Evolutionary conservation across 352 stramenopile species (phyloP), one percentile per base, ranked within the genome.

Genomic region (Pythium pectinolyticum): DNA sequence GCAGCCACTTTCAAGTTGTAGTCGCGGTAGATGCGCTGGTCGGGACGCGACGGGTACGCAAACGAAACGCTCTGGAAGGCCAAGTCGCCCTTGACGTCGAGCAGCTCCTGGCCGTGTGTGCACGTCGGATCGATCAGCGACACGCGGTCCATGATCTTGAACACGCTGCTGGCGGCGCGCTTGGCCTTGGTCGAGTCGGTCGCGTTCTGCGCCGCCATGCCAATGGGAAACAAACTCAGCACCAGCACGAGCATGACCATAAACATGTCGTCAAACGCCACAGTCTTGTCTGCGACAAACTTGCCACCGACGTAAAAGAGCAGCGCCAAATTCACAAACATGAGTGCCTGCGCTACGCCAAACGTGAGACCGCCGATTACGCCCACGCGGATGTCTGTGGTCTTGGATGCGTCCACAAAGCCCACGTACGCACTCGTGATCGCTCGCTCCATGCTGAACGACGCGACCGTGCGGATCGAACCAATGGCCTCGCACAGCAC

Each of bases 61-160:
- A 99, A 98, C 8, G 49, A 58, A 17, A 99, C 78, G 51, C 94
- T 61, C 12, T 86, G 55, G 60, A 99, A 97, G 15, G 75, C 35
- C 55, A 97, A 73, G 27, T 82, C 69, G 12, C 95, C 92, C 1
- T 73, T 35, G 2, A 88, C 57, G 2, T 35, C 43, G 0, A 56
- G 35, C 2, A 81, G 50, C 12, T 63, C 67, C 2, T 25, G 28
- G 2, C 73, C 73, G 15, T 37, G 20, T 0, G 60, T 54, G 0
- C 67, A 68, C 6, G 52, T 66, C 15, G 66, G 58, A 37, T 86
- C 70, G 41, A 87, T 86, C 5, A 56, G 22, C 15, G 80, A 74
- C 20, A 63, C 60, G 10, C 83, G 77, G 57, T 97, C 89, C 57
- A 96, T 87, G 48, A 94, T 83, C 25, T 77, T 70, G 72, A 97